Conservation (phyloP, 805 yeast genomes). For the Brettanomyces nanus region DNA sequence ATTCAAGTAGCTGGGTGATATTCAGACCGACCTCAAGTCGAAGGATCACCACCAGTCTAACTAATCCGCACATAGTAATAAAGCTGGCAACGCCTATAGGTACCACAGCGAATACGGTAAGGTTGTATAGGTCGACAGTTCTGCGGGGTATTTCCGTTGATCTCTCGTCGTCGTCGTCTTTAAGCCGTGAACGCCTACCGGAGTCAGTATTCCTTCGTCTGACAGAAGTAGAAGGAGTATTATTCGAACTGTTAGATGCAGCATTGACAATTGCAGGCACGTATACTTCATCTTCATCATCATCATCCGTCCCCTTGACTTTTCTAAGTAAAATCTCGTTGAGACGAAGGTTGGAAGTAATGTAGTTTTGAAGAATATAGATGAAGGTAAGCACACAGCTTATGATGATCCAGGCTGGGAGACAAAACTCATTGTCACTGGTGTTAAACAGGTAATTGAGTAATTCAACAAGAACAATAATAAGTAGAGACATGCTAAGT, state of each 20-base stretch:
- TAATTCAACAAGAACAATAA: slow-evolving; percentile 63
- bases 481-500: slow-evolving; percentile 69
- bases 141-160: slow-evolving; percentile 36
- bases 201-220: slow-evolving; percentile 1
- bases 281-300: not conserved
- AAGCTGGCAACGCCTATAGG: slow-evolving; percentile 95
- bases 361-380: slow-evolving; percentile 79
- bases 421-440: slow-evolving; percentile 47
- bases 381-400: slow-evolving; percentile 74
- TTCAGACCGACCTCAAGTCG: slow-evolving; percentile 47
- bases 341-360: slow-evolving; percentile 64
- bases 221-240: not conserved
- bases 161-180: not conserved
- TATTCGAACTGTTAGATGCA: not conserved
- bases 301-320: not conserved
- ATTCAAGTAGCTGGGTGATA: slow-evolving; percentile 5
- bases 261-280: not conserved
- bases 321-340: slow-evolving; percentile 2
- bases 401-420: slow-evolving; percentile 90
- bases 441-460: slow-evolving; percentile 62
- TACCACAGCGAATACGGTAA: slow-evolving; percentile 95
- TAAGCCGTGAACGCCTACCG: not conserved
- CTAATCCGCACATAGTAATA: slow-evolving; percentile 77
- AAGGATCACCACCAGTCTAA: slow-evolving; percentile 67
- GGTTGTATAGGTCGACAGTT: slow-evolving; percentile 78